These are phyloP conservation scores for Murraya koenigii DNA, from an alignment of 345 rosid species.

Conservation along the genomic window DNA sequence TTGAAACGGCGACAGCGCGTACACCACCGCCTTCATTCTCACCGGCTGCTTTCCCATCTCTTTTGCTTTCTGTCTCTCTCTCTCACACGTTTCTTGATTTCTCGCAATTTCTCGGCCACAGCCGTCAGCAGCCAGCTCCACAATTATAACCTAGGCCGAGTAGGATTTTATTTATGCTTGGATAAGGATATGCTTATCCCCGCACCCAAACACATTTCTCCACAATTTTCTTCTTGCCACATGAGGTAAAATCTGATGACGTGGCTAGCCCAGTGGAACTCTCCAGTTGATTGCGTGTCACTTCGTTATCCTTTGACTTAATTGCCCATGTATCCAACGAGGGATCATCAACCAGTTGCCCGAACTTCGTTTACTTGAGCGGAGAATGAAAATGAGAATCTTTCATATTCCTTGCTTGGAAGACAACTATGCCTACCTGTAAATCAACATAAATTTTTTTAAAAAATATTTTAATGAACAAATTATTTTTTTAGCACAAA, in stretches of 20 bases:
- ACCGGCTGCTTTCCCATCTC: constrained; percentile 78
- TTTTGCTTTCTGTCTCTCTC: neutral
- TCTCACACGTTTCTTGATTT: neutral
- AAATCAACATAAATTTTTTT: neutral
- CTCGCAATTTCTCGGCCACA: neutral
- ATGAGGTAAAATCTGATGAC: neutral
- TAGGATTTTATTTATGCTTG: neutral
- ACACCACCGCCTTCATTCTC: constrained; percentile 79
- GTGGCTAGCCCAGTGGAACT: neutral
- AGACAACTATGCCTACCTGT: constrained; percentile 93
- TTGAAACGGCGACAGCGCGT: constrained; percentile 79
- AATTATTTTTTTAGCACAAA: neutral
- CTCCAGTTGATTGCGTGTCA: neutral
- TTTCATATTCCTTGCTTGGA: constrained; percentile 70
- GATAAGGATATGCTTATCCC: neutral
- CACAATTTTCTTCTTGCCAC: neutral
- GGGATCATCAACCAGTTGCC: too few species aligned
- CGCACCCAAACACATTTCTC: neutral
- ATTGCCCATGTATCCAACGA: neutral
- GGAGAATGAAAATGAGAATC: constrained; percentile 46
- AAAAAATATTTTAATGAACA: neutral
- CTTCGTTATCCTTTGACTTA: neutral
- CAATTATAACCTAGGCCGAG: neutral
- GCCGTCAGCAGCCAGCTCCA: neutral
- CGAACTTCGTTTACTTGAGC: neutral